Evolutionary conservation across 169 alveolate species (phyloP).

Genomic region (Eimeria tenella): DNA sequence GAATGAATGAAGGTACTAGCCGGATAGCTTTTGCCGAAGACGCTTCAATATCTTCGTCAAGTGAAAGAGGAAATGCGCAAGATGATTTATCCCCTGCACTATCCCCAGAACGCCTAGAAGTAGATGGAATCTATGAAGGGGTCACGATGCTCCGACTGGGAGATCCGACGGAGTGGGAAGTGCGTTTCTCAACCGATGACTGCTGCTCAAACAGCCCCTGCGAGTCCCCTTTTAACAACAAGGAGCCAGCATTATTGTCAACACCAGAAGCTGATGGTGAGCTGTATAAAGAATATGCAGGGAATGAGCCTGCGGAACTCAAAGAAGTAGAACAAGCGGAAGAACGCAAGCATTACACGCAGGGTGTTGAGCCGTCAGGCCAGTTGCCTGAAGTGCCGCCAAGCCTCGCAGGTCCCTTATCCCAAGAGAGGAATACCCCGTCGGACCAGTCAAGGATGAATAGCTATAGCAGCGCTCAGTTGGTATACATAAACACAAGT

Average conservation of each 20-base stretch:
- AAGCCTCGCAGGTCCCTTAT: neutral
- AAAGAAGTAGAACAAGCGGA: neutral
- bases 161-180: constrained; percentile 46
- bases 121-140: neutral
- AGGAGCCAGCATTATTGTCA: neutral
- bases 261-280: neutral
- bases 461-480: constrained; percentile 48
- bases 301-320: neutral
- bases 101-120: neutral
- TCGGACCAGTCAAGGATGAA: constrained; percentile 18
- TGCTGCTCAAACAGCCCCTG: neutral
- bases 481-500: neutral
- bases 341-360: neutral
- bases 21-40: neutral
- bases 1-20: neutral
- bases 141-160: constrained; percentile 22
- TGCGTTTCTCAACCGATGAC: constrained; percentile 27
- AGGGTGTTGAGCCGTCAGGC: neutral
- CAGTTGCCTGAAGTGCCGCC: constrained; percentile 48
- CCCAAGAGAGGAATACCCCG: neutral
- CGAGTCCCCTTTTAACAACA: neutral
- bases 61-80: neutral
- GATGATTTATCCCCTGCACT: neutral
- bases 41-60: neutral
- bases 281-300: neutral